Evolutionary conservation across 116 monocot genomes (phyloP).

Genomic region (Zostera marina): DNA sequence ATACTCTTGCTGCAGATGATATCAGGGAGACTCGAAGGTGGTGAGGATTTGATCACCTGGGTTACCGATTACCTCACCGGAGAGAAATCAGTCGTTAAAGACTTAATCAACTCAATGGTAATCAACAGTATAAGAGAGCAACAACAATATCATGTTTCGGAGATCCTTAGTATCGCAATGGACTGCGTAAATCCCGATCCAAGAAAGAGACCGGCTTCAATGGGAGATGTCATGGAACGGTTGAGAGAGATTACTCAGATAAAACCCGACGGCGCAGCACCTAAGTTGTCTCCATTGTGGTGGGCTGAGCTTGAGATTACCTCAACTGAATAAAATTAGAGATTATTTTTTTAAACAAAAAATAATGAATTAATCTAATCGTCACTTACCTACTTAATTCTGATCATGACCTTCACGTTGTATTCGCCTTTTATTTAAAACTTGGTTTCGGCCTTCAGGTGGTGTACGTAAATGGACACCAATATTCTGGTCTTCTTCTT

Average conservation of each 20-base stretch:
- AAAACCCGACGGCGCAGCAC: slow-evolving; percentile 35
- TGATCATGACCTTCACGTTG: not conserved
- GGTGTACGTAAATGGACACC: too few relatives aligned
- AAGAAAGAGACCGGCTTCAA: slow-evolving; percentile 28
- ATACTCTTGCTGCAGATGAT: slow-evolving; percentile 58
- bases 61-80: slow-evolving; percentile 37
- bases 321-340: not conserved
- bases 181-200: slow-evolving; percentile 23
- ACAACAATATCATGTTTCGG: slow-evolving; percentile 4
- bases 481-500: not conserved
- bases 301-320: slow-evolving; percentile 67
- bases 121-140: slow-evolving; percentile 22
- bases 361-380: not conserved
- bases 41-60: slow-evolving; percentile 29
- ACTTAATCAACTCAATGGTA: slow-evolving; percentile 38
- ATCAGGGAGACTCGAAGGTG: slow-evolving; percentile 35
- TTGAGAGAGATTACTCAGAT: slow-evolving; percentile 42
- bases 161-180: slow-evolving; percentile 26
- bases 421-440: not conserved
- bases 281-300: slow-evolving; percentile 74
- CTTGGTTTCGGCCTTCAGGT: not conserved
- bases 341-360: too few relatives aligned
- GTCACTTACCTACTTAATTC: not conserved
- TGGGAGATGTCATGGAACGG: slow-evolving; percentile 25
- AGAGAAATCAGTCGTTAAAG: slow-evolving; percentile 19